Percentiles rank a stretch among this genome's conserved stretches.
Evolutionary conservation across 495 filamentous ascomycete genomes (phyloP).

Genomic region (Arthonia radiata): DNA sequence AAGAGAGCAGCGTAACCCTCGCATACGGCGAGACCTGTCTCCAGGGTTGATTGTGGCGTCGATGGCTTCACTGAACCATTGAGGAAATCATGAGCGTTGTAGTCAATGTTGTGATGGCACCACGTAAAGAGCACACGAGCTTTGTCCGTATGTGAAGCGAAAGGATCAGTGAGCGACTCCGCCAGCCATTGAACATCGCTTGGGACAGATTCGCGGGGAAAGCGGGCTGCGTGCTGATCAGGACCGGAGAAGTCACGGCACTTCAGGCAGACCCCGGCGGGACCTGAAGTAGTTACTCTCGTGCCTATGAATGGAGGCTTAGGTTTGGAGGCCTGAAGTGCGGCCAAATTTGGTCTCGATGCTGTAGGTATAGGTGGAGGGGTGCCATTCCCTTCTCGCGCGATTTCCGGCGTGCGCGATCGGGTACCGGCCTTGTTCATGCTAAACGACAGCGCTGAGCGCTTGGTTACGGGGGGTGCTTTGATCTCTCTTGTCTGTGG

Average conservation of each 20-base stretch:
- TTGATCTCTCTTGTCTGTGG: background rate
- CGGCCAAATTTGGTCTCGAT: too few species aligned
- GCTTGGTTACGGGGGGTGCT: slow-evolving; percentile 4
- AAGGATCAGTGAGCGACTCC: slow-evolving; percentile 48
- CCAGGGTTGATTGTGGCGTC: slow-evolving; percentile 40
- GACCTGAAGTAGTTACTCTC: slow-evolving; percentile 4
- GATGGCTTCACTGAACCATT: slow-evolving; percentile 36
- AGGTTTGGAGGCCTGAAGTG: slow-evolving; percentile 30
- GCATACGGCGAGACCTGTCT: slow-evolving; percentile 63
- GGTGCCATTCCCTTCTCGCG: slow-evolving; percentile 6
- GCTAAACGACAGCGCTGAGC: slow-evolving; percentile 14
- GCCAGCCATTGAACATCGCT: slow-evolving; percentile 48
- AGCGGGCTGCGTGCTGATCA: slow-evolving; percentile 52
- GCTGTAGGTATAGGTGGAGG: slow-evolving; percentile 31
- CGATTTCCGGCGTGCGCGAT: slow-evolving; percentile 10
- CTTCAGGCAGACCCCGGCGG: slow-evolving; percentile 32
- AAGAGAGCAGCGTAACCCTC: slow-evolving; percentile 78
- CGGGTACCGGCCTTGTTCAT: slow-evolving; percentile 13
- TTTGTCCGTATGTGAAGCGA: slow-evolving; percentile 64
- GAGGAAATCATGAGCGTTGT: slow-evolving; percentile 60
- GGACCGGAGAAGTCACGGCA: slow-evolving; percentile 74
- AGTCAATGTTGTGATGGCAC: slow-evolving; percentile 81
- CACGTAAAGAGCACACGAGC: slow-evolving; percentile 81
- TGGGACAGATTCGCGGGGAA: slow-evolving; percentile 44
- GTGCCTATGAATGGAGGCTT: slow-evolving; percentile 11